Evolutionary conservation across 352 stramenopile genomes (phyloP).

Genomic region (Pythium sp.): DNA sequence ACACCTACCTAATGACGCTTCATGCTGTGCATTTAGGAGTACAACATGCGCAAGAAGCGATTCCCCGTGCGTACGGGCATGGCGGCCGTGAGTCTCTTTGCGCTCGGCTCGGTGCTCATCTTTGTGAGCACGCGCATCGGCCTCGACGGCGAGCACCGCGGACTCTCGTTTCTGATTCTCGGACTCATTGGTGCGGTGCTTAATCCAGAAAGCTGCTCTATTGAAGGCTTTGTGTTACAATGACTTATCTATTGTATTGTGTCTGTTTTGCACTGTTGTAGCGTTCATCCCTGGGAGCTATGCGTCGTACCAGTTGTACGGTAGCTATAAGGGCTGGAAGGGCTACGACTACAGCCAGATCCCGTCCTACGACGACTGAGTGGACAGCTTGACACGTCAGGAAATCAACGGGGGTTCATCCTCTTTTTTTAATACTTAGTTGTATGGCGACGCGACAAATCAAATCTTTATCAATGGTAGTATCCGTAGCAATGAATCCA

Average conservation of each 20-base stretch:
- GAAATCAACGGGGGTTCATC: background rate
- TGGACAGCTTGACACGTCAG: background rate
- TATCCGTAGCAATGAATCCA: background rate
- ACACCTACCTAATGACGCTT: background rate
- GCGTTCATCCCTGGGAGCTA: conserved; percentile 85
- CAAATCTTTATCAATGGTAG: background rate
- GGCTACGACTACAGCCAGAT: conserved; percentile 85
- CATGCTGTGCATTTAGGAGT: conserved; percentile 17
- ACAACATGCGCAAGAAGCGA: conserved; percentile 40
- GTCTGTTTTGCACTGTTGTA: conserved; percentile 20
- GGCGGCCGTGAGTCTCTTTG: conserved; percentile 67
- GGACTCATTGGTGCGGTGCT: conserved; percentile 61
- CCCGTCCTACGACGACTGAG: conserved; percentile 80
- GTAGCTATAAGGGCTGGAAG: conserved; percentile 80
- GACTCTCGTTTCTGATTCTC: conserved; percentile 75
- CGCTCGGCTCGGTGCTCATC: conserved; percentile 68
- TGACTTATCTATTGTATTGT: background rate
- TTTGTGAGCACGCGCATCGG: conserved; percentile 75
- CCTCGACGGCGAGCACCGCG: conserved; percentile 67
- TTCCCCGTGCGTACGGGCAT: conserved; percentile 79
- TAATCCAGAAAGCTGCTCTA: background rate
- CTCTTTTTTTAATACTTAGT: background rate
- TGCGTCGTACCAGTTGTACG: conserved; percentile 74
- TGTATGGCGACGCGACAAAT: background rate
- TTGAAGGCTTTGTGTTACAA: background rate